Percentiles rank a stretch among this genome's conserved stretches.
Evolutionary conservation across 176 grass and related monocot species (phyloP).

Genomic region (Miscanthus lutarioriparius): DNA sequence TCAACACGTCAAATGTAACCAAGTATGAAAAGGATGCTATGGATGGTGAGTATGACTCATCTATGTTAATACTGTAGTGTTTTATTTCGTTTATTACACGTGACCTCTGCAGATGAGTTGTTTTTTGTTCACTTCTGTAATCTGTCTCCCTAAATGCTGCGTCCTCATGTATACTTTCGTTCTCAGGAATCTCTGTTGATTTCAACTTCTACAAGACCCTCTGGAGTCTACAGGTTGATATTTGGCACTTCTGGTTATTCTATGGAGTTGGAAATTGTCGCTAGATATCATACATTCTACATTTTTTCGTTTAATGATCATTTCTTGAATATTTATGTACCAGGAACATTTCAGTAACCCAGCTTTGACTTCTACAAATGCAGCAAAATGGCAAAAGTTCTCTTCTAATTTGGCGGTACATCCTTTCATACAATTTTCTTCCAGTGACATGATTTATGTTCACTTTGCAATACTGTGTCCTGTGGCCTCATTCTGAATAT

Average conservation of each 20-base stretch:
- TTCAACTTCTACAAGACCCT: slow-evolving; percentile 99
- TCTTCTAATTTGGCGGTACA: slow-evolving; percentile 68
- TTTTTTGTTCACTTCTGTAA: not conserved
- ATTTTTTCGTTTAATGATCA: not conserved
- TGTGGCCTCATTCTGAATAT: slow-evolving; percentile 31
- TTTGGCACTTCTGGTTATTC: not conserved
- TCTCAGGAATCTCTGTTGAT: slow-evolving; percentile 87
- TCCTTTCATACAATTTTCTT: slow-evolving; percentile 26
- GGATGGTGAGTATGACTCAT: slow-evolving; percentile 57
- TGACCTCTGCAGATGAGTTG: slow-evolving; percentile 19
- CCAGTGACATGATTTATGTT: not conserved
- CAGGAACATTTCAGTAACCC: slow-evolving; percentile 96
- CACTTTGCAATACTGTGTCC: slow-evolving; percentile 3
- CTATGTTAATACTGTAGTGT: not conserved
- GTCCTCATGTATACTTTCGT: slow-evolving; percentile 24
- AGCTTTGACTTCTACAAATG: slow-evolving; percentile 59
- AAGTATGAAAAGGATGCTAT: slow-evolving; percentile 93
- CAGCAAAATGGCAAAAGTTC: slow-evolving; percentile 87
- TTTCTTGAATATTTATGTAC: not conserved
- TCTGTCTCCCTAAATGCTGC: slow-evolving; percentile 20
- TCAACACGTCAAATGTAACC: slow-evolving; percentile 95
- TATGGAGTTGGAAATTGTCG: not conserved
- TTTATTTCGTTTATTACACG: not conserved
- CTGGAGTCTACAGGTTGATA: slow-evolving; percentile 92
- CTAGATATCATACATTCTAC: not conserved